Base-by-base conservation (phyloP, 495 filamentous ascomycete genomes). In the Trichoderma orchidacearum region DNA sequence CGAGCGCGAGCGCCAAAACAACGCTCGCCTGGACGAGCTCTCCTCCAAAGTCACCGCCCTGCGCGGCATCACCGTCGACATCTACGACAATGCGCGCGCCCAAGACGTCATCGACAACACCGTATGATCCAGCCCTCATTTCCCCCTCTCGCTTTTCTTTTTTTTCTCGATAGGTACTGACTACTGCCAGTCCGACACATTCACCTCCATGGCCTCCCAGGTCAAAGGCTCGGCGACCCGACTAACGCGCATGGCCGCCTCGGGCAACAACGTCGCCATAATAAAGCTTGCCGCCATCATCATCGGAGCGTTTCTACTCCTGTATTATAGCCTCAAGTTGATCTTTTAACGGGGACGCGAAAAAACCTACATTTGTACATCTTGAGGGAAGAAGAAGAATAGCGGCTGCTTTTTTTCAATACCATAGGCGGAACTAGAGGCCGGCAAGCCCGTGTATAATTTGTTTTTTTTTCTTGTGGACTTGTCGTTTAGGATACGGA, bases 61-160 rank as follows among this genome's bases (percentile, higher is more conserved):
- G 54, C 90, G 91, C 64, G 85, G 85, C 61, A 90, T 98, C n/a
- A 98, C 93, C n/a, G 83, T 96, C 45, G 89, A 97, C 72, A 98
- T 98, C 67, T 95, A 96, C 73, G 90, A 96, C 72, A 87, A 90
- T 66, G 93, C 93, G 35, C 80, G 88, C 35, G 81, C 85, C 63
- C 91, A 96, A 64, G 81, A 85, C 54, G 78, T 93, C 28, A 87
- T 98, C 57, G 90, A 97, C 68, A 79, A 81, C 62, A 89, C 87
- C 41, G 90, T 95, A 80, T 17, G 81, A 72, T 53, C 54, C 25
- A 18, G 30, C 56, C 17, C 35, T 23, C n/a, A 5, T 35, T 54
- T 9, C 51, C 12, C 29, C 27, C 48, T 4, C 17, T 53, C 17
- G 25, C 31, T 11, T 51, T 31, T 51, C 23, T 41, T 17, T 25